These are phyloP conservation scores for Trichocladium uniseriatum DNA, from an alignment of 495 filamentous ascomycete species.

Conservation along the genomic window DNA sequence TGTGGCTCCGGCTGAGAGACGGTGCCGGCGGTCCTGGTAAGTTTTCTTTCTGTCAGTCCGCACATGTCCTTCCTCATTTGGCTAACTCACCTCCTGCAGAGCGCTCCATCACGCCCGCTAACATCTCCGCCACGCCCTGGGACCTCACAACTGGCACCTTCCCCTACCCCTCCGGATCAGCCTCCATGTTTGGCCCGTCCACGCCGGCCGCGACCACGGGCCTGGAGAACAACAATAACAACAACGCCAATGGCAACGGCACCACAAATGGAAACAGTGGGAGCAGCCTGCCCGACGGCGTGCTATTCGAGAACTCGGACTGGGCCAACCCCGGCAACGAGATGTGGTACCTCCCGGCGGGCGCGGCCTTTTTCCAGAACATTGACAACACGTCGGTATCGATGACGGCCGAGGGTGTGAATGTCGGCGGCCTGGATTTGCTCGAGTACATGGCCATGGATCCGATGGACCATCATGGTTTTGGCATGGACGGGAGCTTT, in stretches of 20 bases:
- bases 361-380: constrained; percentile 46
- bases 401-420: constrained; percentile 51
- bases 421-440: constrained; percentile 46
- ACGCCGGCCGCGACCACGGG: constrained; percentile 34
- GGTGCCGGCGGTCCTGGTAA: constrained; percentile 16
- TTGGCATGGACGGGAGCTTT: constrained; percentile 30
- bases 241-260: not conserved
- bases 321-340: constrained; percentile 40
- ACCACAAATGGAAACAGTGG: too few relatives aligned
- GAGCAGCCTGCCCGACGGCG: constrained; percentile 9
- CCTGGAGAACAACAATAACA: constrained; percentile 17
- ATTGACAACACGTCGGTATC: constrained; percentile 42
- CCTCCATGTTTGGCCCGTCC: constrained; percentile 37
- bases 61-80: not conserved
- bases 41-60: constrained; percentile 6
- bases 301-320: constrained; percentile 32
- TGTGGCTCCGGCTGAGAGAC: constrained; percentile 27
- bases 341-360: constrained; percentile 51
- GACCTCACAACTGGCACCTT: constrained; percentile 40
- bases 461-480: constrained; percentile 24
- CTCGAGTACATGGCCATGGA: constrained; percentile 52
- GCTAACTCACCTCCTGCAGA: constrained; percentile 19
- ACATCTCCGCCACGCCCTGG: constrained; percentile 48
- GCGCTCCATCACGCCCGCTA: constrained; percentile 37
- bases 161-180: constrained; percentile 38